phyloP scores from a whole-genome alignment of 345 rosid species.

The Mallotus nudiflorus region DNA sequence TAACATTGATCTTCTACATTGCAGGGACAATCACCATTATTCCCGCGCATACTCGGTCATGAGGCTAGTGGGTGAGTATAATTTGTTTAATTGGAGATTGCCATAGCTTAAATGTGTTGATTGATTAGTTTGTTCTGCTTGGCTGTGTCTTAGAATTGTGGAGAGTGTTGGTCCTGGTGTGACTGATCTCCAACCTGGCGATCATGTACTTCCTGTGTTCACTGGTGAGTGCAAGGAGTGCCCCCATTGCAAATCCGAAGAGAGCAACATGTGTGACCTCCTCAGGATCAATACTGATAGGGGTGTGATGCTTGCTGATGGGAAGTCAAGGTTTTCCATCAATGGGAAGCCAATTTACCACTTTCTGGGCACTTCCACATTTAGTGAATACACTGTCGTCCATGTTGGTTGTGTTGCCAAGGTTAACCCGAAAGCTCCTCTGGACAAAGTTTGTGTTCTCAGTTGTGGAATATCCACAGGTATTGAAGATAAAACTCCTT shows the following conservation, averaged over 20 bases:
- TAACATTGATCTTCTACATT: neutral
- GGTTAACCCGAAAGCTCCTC: constrained; percentile 78
- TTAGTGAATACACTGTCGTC: constrained; percentile 80
- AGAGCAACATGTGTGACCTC: constrained; percentile 85
- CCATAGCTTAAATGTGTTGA: neutral
- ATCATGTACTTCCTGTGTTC: constrained; percentile 75
- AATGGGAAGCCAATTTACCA: constrained; percentile 71
- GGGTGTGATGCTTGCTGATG: constrained; percentile 66
- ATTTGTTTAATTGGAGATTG: neutral
- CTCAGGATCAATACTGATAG: constrained; percentile 77
- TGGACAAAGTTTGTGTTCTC: constrained; percentile 76
- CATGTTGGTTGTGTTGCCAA: constrained; percentile 72
- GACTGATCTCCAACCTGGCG: constrained; percentile 70
- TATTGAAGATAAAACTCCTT: constrained; percentile 5
- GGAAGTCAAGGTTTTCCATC: constrained; percentile 64
- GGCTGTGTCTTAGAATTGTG: constrained; percentile 50
- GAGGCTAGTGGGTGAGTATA: constrained; percentile 75
- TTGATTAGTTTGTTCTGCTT: neutral
- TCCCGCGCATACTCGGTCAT: constrained; percentile 82
- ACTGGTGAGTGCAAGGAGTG: constrained; percentile 82
- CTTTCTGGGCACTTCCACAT: constrained; percentile 77
- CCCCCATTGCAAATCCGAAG: constrained; percentile 69
- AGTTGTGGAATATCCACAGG: constrained; percentile 83
- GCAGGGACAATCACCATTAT: constrained; percentile 74
- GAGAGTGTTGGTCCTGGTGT: constrained; percentile 86